Base-by-base conservation (phyloP, 2,329 filamentous ascomycete species). In the Mycosphaerella arachidis region DNA sequence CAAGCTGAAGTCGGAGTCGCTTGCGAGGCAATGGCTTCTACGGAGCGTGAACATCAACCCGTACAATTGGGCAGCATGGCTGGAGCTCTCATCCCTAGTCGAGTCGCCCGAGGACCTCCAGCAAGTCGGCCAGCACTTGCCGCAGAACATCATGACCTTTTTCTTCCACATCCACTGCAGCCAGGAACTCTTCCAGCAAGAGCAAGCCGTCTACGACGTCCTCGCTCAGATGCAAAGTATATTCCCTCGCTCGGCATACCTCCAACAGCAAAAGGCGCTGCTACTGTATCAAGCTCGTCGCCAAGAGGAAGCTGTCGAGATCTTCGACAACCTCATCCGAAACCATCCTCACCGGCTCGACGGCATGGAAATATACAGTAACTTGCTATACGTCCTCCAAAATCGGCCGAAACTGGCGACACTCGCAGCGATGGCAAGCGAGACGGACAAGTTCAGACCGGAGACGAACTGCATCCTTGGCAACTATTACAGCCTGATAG, bases 21-120 rank as follows among this genome's bases (percentile, higher is more conserved):
- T 89, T 61, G 94, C 94, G 1, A 87, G 93, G 74, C 85, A 89
- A 64, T 96, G 90, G 82, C 82, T 99, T n/a, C 81, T 97, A 55
- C 84, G 86, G 64, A 96, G 92, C 71, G 90, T 97, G 9, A 90
- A 95, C 72, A 79, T 91, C 45, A 96, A 92, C 69, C 90, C 92
- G 1, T 96, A 92, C 84, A 96, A 97, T 72, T 99, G 94, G 94
- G 91, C 92, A 7, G 92, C 92, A 63, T 99, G 94, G 94, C 83
- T 94, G 60, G 94, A 99, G 76, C 84, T 99, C 74, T 90, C 90
- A 4, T 87, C 87, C 43, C 80, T 97, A 29, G 84, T 96, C 61
- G 85, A 86, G 37, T 86, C 89, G 35, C 82, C 89, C 8, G 92
- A 97, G 74, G 91, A 96, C 31, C 88, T 94, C 75, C 75, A 86